Base-by-base conservation (phyloP, 2,329 filamentous ascomycete species). In the Niveomyces coronatus region DNA sequence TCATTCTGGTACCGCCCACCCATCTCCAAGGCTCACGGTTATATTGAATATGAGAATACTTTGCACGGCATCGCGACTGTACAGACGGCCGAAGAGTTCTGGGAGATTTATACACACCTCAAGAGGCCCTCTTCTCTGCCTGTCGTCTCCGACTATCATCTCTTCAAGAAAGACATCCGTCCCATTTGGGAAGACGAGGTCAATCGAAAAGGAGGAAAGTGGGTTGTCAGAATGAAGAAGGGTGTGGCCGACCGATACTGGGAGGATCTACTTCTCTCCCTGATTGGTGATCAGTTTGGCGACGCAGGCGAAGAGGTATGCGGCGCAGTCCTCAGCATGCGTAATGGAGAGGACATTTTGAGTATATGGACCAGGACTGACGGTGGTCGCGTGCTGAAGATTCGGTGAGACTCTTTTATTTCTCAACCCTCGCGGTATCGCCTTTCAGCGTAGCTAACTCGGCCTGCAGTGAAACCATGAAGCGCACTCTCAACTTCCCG, bases 151-250 rank as follows among this genome's bases (percentile, higher is more conserved):
- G 91, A 98, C 62, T 98, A 95, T 57, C 91, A 98, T 58, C 81
- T 98, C 43, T 98, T 98, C 70, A 94, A 91, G 63, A 87, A 91
- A 55, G 89, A 88, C 39, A 88, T 98, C 44, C 79, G 91, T 44
- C 91, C 91, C 16, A 91, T 98, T 50, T 98, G 91, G 91, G 91
- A 98, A 61, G 91, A 98, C 51, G 87, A 94, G 32, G 86, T 93
- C 57, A 98, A 98, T 65, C 91, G 86, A 61, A 82, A 80, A 49
- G 91, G 91, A 39, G 91, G 91, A 36, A 98, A 98, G 65, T 98
- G 89, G 89, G 88, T 95, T 47, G 80, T 98, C 57, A 76, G 89
- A 48, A 67, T 98, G 57, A 95, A 94, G 74, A 98, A 98, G 70
- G 91, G 91, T 18, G 85, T 98, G 15, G 85, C 86, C 14, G 91